These are phyloP conservation scores for Skeletonema costatum DNA, from an alignment of 108 stramenopile species.

Conservation along the genomic window DNA sequence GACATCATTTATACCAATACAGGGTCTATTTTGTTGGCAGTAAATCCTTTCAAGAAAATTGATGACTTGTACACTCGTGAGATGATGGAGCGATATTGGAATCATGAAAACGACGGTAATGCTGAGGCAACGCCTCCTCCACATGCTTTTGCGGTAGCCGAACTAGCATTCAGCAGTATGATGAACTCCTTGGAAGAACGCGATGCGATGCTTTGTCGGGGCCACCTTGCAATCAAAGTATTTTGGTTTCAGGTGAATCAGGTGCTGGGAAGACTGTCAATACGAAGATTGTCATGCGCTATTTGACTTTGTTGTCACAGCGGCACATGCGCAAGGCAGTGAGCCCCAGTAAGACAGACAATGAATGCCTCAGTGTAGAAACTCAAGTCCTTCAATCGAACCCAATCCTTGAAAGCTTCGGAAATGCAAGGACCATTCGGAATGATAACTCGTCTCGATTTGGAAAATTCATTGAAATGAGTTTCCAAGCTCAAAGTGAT, in stretches of 20 bases:
- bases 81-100: conserved; percentile 29
- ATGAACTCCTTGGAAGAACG: conserved; percentile 47
- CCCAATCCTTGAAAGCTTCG: conserved; percentile 92
- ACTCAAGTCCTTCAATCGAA: conserved; percentile 87
- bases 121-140: conserved; percentile 46
- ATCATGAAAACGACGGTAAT: conserved; percentile 9
- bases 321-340: conserved; percentile 37
- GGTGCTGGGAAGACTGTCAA: conserved; percentile 92
- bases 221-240: conserved; percentile 48
- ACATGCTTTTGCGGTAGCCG: conserved; percentile 89
- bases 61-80: conserved; percentile 30
- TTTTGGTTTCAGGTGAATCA: conserved; percentile 80
- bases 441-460: conserved; percentile 95
- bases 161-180: conserved; percentile 89
- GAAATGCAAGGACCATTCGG: conserved; percentile 85
- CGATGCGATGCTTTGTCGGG: conserved; percentile 27
- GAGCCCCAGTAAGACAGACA: conserved; percentile 41
- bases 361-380: conserved; percentile 56
- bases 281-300: conserved; percentile 89
- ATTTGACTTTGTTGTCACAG: conserved; percentile 70
- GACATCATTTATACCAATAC: conserved; percentile 89
- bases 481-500: conserved; percentile 60
- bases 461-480: conserved; percentile 94
- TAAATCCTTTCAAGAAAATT: conserved; percentile 87
- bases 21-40: conserved; percentile 87